phyloP scores from a whole-genome alignment of 2,329 filamentous ascomycete species.

The Apiospora kogelbergensis region DNA sequence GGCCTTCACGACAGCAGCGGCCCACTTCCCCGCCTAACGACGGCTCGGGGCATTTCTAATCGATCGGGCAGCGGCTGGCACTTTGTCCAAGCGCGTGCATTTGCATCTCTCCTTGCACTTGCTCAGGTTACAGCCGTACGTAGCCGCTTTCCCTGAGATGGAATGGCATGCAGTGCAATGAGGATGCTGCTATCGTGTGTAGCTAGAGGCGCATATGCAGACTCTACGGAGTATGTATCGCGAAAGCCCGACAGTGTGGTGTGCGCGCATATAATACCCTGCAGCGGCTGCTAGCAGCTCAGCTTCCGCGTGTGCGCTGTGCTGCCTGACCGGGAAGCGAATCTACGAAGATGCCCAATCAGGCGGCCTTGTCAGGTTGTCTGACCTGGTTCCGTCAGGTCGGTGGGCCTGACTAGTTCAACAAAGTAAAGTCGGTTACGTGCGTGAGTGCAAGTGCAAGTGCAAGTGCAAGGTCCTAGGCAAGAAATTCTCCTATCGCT shows the following conservation, averaged over 20 bases:
- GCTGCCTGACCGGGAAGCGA: background rate
- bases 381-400: background rate
- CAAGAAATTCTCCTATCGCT: conserved; percentile 10
- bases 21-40: conserved; percentile 1
- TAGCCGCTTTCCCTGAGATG: no score
- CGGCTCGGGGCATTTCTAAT: background rate
- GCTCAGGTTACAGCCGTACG: no score
- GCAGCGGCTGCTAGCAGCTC: background rate
- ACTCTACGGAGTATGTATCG: background rate
- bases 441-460: background rate
- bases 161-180: no score
- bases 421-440: background rate
- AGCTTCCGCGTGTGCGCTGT: background rate
- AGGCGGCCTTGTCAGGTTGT: background rate
- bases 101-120: no score
- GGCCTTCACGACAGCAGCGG: background rate
- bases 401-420: background rate
- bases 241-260: background rate
- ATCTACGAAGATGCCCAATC: conserved; percentile 1
- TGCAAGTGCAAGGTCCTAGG: background rate
- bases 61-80: background rate
- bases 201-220: no score
- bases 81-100: background rate
- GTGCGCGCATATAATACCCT: background rate
- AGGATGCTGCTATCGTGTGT: no score